phyloP scores from a whole-genome alignment of 306 rosid genomes.

The Luffa acutangula region DNA sequence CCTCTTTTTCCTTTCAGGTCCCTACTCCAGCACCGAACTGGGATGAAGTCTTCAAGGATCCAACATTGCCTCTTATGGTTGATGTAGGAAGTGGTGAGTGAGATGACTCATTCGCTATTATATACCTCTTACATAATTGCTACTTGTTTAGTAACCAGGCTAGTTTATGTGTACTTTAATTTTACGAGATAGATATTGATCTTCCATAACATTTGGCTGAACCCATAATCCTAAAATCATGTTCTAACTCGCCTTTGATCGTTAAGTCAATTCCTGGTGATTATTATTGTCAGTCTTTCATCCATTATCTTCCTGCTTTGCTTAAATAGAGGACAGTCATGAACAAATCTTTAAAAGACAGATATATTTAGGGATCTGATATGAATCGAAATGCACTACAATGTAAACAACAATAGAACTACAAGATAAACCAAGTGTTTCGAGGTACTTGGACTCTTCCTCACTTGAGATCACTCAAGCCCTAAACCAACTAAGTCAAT shows the following conservation, averaged over 20 bases:
- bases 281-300: background rate
- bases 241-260: background rate
- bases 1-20: constrained; percentile 20
- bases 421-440: too few relatives aligned
- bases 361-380: background rate
- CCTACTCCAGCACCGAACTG: constrained; percentile 71
- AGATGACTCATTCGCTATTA: background rate
- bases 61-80: constrained; percentile 79
- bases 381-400: too few relatives aligned
- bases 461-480: too few relatives aligned
- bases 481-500: too few relatives aligned
- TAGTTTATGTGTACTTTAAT: background rate
- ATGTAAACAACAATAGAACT: too few relatives aligned
- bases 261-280: background rate
- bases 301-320: background rate
- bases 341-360: background rate
- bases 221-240: background rate
- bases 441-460: too few relatives aligned
- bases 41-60: constrained; percentile 69
- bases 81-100: constrained; percentile 85
- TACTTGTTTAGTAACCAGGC: background rate
- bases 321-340: background rate
- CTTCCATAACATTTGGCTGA: background rate
- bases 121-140: background rate
- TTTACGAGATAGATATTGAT: background rate